phyloP scores from a whole-genome alignment of 208 protist species.

The Acanthamoeba royreba region DNA sequence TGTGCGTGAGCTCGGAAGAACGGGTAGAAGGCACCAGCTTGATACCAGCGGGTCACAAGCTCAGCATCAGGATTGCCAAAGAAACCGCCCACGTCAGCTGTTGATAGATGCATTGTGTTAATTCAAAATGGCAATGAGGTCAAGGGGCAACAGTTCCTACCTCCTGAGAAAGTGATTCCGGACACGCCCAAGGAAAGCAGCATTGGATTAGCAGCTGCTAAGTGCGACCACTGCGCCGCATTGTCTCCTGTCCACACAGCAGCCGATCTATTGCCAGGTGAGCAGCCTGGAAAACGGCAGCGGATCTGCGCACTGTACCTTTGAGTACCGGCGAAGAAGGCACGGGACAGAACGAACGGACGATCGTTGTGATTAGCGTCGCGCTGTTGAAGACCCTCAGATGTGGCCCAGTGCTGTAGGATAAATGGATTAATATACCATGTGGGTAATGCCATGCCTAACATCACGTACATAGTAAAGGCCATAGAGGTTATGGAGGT shows the following conservation, averaged over 20 bases:
- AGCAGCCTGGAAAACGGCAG: slow-evolving; percentile 61
- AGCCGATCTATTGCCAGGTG: background rate
- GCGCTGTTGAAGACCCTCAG: slow-evolving; percentile 85
- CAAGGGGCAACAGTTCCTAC: background rate
- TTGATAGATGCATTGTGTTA: no score
- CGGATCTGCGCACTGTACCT: no score
- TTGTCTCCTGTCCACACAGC: slow-evolving; percentile 98
- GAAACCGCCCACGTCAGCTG: slow-evolving; percentile 97
- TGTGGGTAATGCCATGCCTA: background rate
- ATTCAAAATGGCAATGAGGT: background rate
- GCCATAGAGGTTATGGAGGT: slow-evolving; percentile 98
- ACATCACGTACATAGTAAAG: slow-evolving; percentile 77
- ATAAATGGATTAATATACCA: background rate
- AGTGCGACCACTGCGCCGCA: slow-evolving; percentile 92
- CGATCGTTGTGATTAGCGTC: slow-evolving; percentile 77
- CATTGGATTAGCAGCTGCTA: slow-evolving; percentile 93
- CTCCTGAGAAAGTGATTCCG: slow-evolving; percentile 93
- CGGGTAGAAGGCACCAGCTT: slow-evolving; percentile 93
- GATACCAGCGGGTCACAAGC: slow-evolving; percentile 97
- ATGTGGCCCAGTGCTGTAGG: slow-evolving; percentile 80
- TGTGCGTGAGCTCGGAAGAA: slow-evolving; percentile 97
- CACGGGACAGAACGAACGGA: slow-evolving; percentile 97
- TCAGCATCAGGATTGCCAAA: slow-evolving; percentile 95
- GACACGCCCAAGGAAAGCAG: slow-evolving; percentile 92
- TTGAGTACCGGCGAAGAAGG: slow-evolving; percentile 97